Conservation (phyloP, 2,329 filamentous ascomycete species). For the Hymenoscyphus fructigenus region DNA sequence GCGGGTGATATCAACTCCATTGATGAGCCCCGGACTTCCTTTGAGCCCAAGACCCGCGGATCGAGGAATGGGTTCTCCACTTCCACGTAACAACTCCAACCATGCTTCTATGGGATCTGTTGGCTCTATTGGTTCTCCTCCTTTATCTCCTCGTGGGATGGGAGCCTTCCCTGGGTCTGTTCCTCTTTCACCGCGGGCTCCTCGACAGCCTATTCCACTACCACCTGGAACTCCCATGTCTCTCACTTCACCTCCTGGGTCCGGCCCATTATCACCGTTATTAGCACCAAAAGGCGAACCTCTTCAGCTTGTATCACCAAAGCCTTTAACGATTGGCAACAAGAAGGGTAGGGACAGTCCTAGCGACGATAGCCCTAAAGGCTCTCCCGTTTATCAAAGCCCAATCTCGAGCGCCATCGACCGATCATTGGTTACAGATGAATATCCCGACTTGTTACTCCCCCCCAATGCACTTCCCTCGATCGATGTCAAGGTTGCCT, state of each 20-base stretch:
- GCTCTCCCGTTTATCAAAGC: constrained; percentile 34
- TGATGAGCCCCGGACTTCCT: constrained; percentile 61
- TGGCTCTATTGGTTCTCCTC: constrained; percentile 51
- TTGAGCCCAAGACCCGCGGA: constrained; percentile 56
- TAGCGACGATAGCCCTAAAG: constrained; percentile 25
- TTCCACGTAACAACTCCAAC: constrained; percentile 50
- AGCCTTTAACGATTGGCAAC: constrained; percentile 40
- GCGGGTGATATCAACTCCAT: constrained; percentile 40
- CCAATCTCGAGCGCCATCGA: constrained; percentile 57
- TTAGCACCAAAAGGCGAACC: constrained; percentile 33
- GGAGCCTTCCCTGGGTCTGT: constrained; percentile 46
- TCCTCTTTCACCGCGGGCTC: constrained; percentile 70
- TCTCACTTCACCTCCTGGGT: constrained; percentile 49
- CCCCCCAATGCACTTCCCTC: constrained; percentile 86
- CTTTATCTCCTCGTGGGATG: constrained; percentile 61
- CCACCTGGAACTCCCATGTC: constrained; percentile 68
- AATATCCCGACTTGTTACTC: constrained; percentile 81
- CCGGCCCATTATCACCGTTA: constrained; percentile 7
- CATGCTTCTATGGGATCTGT: constrained; percentile 43
- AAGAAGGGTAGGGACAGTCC: constrained; percentile 38
- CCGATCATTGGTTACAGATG: constrained; percentile 76
- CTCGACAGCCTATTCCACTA: constrained; percentile 70
- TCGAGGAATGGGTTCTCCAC: constrained; percentile 56
- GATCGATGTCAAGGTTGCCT: constrained; percentile 83
- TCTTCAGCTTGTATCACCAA: constrained; percentile 41